Evolutionary conservation across 1,139 yeast genomes (phyloP).

Genomic region (Pichia sp.): DNA sequence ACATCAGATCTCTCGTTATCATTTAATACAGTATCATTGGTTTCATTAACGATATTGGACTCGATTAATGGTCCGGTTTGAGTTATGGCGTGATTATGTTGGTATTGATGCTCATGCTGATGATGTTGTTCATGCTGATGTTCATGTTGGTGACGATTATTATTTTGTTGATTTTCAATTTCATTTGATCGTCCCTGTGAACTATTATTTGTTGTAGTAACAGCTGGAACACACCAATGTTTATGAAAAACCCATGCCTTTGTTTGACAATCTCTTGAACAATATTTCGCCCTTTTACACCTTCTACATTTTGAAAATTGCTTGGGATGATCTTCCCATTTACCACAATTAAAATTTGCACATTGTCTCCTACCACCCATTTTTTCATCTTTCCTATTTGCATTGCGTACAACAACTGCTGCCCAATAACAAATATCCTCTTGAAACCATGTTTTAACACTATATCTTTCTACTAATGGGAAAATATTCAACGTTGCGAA

Average conservation of each 20-base stretch:
- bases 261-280: constrained; percentile 87
- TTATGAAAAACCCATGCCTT: constrained; percentile 90
- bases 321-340: constrained; percentile 86
- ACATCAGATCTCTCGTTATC: too few relatives aligned
- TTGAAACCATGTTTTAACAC: constrained; percentile 56
- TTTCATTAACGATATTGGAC: too few relatives aligned
- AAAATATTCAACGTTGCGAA: constrained; percentile 64
- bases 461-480: constrained; percentile 87
- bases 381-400: constrained; percentile 83
- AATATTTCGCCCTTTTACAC: constrained; percentile 91
- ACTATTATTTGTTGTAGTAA: not conserved
- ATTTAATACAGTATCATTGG: too few relatives aligned
- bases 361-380: constrained; percentile 93
- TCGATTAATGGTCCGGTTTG: too few relatives aligned
- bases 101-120: not conserved
- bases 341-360: constrained; percentile 90
- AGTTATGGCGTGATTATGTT: not conserved
- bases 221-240: constrained; percentile 68
- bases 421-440: constrained; percentile 94
- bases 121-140: not conserved
- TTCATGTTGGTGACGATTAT: constrained; percentile 1
- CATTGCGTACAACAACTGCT: constrained; percentile 91
- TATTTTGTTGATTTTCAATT: constrained; percentile 1
- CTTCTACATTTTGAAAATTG: constrained; percentile 93
- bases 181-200: not conserved